Conservation (phyloP, 345 rosid species). For the Citrus glauca region DNA sequence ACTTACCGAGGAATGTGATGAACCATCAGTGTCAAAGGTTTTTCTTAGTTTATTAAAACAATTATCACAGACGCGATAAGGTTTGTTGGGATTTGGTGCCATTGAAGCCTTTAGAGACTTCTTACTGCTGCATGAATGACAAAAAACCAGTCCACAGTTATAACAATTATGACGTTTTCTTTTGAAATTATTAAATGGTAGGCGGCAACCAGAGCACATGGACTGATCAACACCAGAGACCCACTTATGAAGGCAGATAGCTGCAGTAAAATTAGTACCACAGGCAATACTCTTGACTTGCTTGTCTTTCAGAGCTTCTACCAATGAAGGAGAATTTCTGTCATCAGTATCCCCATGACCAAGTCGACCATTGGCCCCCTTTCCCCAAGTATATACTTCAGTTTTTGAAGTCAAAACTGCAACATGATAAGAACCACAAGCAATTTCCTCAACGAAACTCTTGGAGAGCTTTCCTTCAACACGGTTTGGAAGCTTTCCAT, state of each 20-base stretch:
- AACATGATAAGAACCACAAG: slow-evolving; percentile 97
- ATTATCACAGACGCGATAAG: slow-evolving; percentile 89
- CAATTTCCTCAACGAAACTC: slow-evolving; percentile 87
- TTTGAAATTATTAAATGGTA: slow-evolving; percentile 85
- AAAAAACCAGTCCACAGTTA: slow-evolving; percentile 88
- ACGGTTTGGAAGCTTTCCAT: slow-evolving; percentile 76
- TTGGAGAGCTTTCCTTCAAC: slow-evolving; percentile 89
- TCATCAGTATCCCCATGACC: slow-evolving; percentile 96
- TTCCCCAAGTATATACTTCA: slow-evolving; percentile 98
- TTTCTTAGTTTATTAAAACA: slow-evolving; percentile 80
- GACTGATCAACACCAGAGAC: slow-evolving; percentile 95
- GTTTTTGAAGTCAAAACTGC: slow-evolving; percentile 88
- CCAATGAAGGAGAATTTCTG: slow-evolving; percentile 67
- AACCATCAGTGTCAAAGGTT: slow-evolving; percentile 57
- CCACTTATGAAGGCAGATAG: slow-evolving; percentile 96
- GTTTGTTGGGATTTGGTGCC: slow-evolving; percentile 96
- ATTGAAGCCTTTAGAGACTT: slow-evolving; percentile 91
- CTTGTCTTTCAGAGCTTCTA: slow-evolving; percentile 90
- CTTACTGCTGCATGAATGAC: slow-evolving; percentile 90
- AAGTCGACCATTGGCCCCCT: slow-evolving; percentile 93
- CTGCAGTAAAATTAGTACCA: slow-evolving; percentile 92
- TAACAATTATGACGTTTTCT: slow-evolving; percentile 79
- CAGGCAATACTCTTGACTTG: slow-evolving; percentile 93
- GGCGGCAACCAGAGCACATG: slow-evolving; percentile 97
- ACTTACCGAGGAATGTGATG: slow-evolving; percentile 64